These are phyloP conservation scores for Penicillium antarcticum DNA, from an alignment of 495 filamentous ascomycete genomes.

Conservation along the genomic window DNA sequence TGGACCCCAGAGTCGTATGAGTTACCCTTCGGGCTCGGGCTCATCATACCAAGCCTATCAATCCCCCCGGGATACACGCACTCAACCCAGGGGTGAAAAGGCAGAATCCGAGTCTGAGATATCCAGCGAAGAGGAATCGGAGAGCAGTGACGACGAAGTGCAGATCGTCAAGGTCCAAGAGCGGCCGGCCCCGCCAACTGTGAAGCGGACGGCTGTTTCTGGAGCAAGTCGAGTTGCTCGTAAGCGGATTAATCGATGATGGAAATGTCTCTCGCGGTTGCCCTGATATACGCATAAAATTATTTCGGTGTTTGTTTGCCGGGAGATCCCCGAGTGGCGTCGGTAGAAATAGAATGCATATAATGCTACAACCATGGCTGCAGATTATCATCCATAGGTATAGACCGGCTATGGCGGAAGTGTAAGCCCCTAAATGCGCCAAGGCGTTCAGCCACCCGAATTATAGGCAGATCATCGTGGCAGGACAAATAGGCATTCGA, in stretches of 20 bases:
- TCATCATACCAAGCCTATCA: slow-evolving; percentile 11
- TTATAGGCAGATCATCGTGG: not conserved
- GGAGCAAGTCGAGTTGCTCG: slow-evolving; percentile 17
- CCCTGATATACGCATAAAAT: slow-evolving; percentile 1
- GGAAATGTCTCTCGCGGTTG: slow-evolving; percentile 10
- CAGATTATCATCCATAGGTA: not conserved
- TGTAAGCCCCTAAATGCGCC: not conserved
- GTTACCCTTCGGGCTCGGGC: slow-evolving; percentile 11
- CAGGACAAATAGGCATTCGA: not conserved
- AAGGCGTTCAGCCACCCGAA: slow-evolving; percentile 3
- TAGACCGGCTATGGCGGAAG: not conserved
- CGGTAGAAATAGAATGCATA: slow-evolving; percentile 4
- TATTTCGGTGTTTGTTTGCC: not conserved
- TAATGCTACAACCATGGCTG: not conserved
- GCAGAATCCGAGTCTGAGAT: slow-evolving; percentile 18
- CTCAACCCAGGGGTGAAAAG: slow-evolving; percentile 13
- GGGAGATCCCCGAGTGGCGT: not conserved
- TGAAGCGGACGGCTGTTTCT: slow-evolving; percentile 13
- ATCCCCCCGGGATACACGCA: slow-evolving; percentile 6
- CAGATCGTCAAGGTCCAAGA: slow-evolving; percentile 34
- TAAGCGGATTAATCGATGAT: slow-evolving; percentile 25
- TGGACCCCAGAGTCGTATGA: slow-evolving; percentile 22
- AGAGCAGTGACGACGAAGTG: slow-evolving; percentile 31
- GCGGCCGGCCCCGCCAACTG: slow-evolving; percentile 20
- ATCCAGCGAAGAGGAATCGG: slow-evolving; percentile 22